Base-by-base conservation (phyloP, 305 asterid species). In the Fraxinus paxiana region DNA sequence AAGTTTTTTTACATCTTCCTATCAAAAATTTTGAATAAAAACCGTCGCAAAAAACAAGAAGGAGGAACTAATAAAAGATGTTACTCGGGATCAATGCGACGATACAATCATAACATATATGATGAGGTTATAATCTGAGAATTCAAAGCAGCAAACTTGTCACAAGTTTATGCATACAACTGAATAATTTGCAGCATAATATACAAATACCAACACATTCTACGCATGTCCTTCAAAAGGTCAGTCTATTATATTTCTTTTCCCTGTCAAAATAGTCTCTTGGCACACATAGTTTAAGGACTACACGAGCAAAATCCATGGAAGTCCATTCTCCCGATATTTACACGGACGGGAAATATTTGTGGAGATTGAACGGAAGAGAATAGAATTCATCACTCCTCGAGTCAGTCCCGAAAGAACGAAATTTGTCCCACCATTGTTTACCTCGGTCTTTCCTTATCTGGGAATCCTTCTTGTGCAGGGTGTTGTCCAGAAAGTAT, bases 371-470 rank as follows among this genome's bases (percentile, higher is more conserved):
- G 86, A 89, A 89, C 1, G 92, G 92, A 24, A 89, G 88, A 51
- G 91, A 80, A 74, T 89, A 87, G 90, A 87, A 89, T 51, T 89
- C 92, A 77, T 89, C 92, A 24, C 85, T 89, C 82, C 91, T 86
- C 26, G 84, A 10, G 80, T 89, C 92, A 0, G 88, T 83, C 51
- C 86, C 84, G 84, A 81, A 89, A 12, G 92, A 83, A 80, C 46
- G 46, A 86, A 89, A 89, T 80, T 89, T 89, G 86, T 89, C 92
- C 92, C 92, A 89, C 91, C 91, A 89, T 30, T 89, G 87, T 84
- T 84, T 89, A 56, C 92, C 92, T 69, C 92, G 85, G 59, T 89
- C 92, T 54, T 86, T 89, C 87, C 91, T 87, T 51, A 77, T 79
- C 81, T 71, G 74, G 26, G 75, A 13, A 24, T 86, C 91, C 83